Base-by-base conservation (phyloP, 1,139 yeast genomes). In the Meyerozyma athensensis region DNA sequence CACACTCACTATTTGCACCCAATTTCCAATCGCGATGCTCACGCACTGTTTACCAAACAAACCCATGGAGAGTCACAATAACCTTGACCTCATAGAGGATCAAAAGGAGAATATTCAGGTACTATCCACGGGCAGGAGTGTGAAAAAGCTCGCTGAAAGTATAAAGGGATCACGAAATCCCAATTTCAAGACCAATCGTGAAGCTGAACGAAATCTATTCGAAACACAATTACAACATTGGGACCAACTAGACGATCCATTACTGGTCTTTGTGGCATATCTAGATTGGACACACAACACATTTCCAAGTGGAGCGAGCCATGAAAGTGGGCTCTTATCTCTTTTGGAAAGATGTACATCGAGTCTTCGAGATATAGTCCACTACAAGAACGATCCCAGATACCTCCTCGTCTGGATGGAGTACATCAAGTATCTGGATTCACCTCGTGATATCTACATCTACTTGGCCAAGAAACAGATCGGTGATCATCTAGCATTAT, bases 101-200 rank as follows among this genome's bases (percentile, higher is more conserved):
- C 82, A 84, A 40, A 89, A 89, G 59, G 97, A 89, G 57, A 89
- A 89, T 52, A 81, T 89, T 3, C 72, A 74, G 46, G 89, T 95
- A 0, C 50, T 80, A 19, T 63, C 66, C 2, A 79, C 77, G 12
- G 97, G 97, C 2, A 66, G 92, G 36, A 77, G 92, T 0, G 95
- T 81, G 0, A 50, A 65, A 12, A 73, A 79, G 14, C 63, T 89
- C 30, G 74, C 75, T 2, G 61, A 66, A 33, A 59, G 78, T 1
- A 63, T 82, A 26, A 46, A 58, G 3, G 39, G 53, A 7, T 57
- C 59, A 8, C 48, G 43, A 16, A 43, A 37, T 8, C 22, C 39
- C 2, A 58, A 58, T n/a, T 50, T 61, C 33, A 62, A 61, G 36
- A 50, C 54, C 9, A 49, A 49, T 16, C 58, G 65, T 31, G 46